Evolutionary conservation across 1,284 basidiomycete genomes (phyloP), one percentile per base, ranked within the genome.

Genomic region (Lentinula novae-zelandiae): DNA sequence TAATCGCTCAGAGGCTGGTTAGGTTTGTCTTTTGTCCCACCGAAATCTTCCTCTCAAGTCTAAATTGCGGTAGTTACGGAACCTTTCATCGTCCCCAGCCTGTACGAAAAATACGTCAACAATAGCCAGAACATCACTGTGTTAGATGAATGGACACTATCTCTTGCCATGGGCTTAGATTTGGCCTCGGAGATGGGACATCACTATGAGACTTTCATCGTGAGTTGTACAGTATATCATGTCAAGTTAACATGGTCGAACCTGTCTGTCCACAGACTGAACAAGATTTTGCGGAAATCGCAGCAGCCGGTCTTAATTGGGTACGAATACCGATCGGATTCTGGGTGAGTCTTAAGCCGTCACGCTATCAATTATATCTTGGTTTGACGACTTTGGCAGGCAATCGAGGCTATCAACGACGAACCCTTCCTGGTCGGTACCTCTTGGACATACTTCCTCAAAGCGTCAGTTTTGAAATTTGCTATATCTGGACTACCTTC

Each of bases 141-240:
- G 4, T 74, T 89, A 52, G 94, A 96, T 70, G 93, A 96, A 73
- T 96, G 90, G 87, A 89, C 89, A 1, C 78, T 96, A 49, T 87
- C 82, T 34, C 66, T 78, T 60, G 81, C 82, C 60, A 89, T 95
- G 85, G 71, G 79, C 57, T 72, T 71, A 33, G 78, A 84, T 62
- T 76, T 83, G 22, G 77, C 81, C 2, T 74, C 72, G 49, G 86
- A 86, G 70, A 82, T 93, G 73, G 90, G 91, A 68, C 75, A 89
- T 38, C 93, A 96, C 72, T 96, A 95, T 73, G 82, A 85, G 61
- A 90, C 91, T 8, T 93, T 93, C 72, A 86, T 93, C 62, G 90
- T 91, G 65, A 57, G 72, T 49, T 22, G 34, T 27, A 27, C 3
- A 27, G 12, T 8, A 31, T 20, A 8, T n/a, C 9, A 20, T 44